phyloP scores from a whole-genome alignment of 148 eudicot species.

The Rhododendron ovatum region DNA sequence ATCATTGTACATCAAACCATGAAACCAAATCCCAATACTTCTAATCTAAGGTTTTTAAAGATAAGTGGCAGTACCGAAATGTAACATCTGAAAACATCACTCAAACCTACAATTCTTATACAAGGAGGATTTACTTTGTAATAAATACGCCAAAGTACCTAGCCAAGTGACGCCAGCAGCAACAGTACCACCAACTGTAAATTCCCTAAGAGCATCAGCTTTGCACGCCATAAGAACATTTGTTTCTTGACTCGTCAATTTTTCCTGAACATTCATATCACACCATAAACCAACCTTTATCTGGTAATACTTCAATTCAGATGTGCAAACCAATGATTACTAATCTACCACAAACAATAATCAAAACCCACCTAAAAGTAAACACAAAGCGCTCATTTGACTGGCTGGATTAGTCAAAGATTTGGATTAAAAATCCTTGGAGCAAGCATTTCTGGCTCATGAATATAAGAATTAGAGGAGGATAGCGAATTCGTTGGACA shows the following conservation, averaged over 20 bases:
- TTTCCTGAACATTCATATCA: conserved; percentile 19
- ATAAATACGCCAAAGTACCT: conserved; percentile 24
- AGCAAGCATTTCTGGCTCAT: background rate
- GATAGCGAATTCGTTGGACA: background rate
- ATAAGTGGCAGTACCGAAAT: background rate
- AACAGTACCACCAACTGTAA: conserved; percentile 27
- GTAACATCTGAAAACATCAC: background rate
- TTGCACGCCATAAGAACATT: conserved; percentile 29
- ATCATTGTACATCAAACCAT: background rate
- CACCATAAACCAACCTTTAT: background rate
- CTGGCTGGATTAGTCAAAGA: background rate
- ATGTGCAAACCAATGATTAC: background rate
- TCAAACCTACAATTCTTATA: background rate
- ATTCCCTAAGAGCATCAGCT: conserved; percentile 29
- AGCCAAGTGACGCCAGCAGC: conserved; percentile 34
- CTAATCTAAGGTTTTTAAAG: background rate
- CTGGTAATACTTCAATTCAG: background rate
- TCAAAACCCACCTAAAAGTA: background rate
- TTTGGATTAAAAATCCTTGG: background rate
- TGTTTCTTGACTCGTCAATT: conserved; percentile 40
- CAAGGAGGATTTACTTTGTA: background rate
- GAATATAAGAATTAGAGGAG: background rate
- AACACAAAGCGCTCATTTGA: background rate
- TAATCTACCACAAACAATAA: background rate
- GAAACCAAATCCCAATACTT: background rate